Percentiles rank a stretch among this genome's conserved stretches.
phyloP scores from a whole-genome alignment of 495 filamentous ascomycete genomes.

The Friedmanniomyces simplex region DNA sequence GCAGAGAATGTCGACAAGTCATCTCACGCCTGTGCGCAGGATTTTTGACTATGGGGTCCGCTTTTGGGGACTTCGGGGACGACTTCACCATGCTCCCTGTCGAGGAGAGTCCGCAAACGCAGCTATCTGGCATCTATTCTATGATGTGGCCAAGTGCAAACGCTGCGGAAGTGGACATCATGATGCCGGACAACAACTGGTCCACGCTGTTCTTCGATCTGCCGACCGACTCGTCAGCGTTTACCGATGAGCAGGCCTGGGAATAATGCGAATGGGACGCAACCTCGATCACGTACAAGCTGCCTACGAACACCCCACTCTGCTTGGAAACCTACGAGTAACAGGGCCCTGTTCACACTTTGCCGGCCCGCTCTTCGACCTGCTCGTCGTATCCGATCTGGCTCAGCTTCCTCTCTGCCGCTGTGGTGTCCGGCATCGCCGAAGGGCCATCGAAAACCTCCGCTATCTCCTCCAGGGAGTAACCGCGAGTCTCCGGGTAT shows the following conservation, averaged over 20 bases:
- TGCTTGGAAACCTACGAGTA: no score
- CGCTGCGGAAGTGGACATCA: neutral
- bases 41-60: neutral
- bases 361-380: conserved; percentile 4
- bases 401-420: conserved; percentile 8
- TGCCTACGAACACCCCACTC: no score
- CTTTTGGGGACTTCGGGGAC: neutral
- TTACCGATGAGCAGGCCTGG: neutral
- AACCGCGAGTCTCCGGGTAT: conserved; percentile 9
- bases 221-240: neutral
- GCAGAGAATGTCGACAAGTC: neutral
- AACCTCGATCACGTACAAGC: neutral
- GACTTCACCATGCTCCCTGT: neutral
- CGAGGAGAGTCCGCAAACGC: conserved; percentile 7
- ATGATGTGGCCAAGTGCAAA: conserved; percentile 7
- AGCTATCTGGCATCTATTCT: conserved; percentile 3
- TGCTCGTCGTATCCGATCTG: conserved; percentile 1
- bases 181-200: conserved; percentile 1
- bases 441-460: conserved; percentile 10
- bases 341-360: no score
- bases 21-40: neutral
- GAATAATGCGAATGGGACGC: neutral
- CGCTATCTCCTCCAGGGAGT: conserved; percentile 16
- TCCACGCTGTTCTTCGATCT: neutral
- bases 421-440: neutral